Evolutionary conservation across 2,329 filamentous ascomycete species (phyloP).

Genomic region (Phyllosticta capitalensis): DNA sequence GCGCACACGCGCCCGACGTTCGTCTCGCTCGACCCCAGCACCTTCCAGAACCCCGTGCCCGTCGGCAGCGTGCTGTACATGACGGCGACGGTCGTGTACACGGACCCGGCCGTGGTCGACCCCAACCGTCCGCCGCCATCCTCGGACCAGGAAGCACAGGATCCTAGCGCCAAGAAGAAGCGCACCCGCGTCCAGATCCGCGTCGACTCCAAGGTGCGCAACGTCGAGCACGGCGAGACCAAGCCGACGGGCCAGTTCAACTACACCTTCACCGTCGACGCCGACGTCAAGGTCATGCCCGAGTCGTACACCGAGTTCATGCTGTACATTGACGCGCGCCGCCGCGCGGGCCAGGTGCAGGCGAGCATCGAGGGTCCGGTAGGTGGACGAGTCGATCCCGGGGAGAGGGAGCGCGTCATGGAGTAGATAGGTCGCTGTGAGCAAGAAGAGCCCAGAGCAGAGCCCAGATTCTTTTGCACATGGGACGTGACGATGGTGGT

Average conservation of each 20-base stretch:
- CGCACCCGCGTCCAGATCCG: conserved; percentile 60
- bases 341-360: conserved; percentile 45
- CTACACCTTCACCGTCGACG: conserved; percentile 61
- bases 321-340: conserved; percentile 53
- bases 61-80: conserved; percentile 66
- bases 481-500: too few species aligned
- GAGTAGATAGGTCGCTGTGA: conserved; percentile 14
- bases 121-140: background rate
- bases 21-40: conserved; percentile 62
- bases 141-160: conserved; percentile 21
- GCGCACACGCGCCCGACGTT: conserved; percentile 61
- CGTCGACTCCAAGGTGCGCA: conserved; percentile 61
- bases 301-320: conserved; percentile 54
- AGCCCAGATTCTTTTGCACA: too few species aligned
- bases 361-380: conserved; percentile 23
- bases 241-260: conserved; percentile 67
- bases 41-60: conserved; percentile 65
- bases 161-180: conserved; percentile 24
- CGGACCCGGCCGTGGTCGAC: conserved; percentile 49
- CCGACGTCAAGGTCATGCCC: conserved; percentile 57
- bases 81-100: conserved; percentile 63
- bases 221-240: conserved; percentile 59
- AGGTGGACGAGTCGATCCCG: conserved; percentile 5
- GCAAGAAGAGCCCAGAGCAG: background rate
- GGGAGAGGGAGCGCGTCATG: conserved; percentile 22